Evolutionary conservation across 1,139 yeast genomes (phyloP), one percentile per base, ranked within the genome.

Genomic region (Hansenula lynferdii): DNA sequence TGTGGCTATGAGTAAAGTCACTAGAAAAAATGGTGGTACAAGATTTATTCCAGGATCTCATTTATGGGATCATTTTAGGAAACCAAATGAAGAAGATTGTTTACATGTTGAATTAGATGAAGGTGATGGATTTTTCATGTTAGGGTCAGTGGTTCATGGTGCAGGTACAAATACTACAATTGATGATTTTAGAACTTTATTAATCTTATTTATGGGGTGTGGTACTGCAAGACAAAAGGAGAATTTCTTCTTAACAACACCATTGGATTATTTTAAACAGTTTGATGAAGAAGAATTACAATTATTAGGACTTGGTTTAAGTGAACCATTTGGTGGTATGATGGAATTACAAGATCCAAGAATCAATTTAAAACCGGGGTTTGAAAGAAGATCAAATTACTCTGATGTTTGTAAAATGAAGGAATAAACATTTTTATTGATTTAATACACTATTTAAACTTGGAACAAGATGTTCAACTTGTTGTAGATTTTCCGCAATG

Each of bases 51-150:
- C 59, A 8, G 56, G 56, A 9, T 53, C 57, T 12, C 60, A 55
- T 42, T 41, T 49, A 26, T 55, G 58, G 57, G 61, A 56, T 32
- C 57, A 52, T 32, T 49, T 46, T 20, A 49, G 60, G 30, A 41
- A 49, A 16, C 62, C 62, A 4, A 35, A 40, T 10, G 48, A 51
- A 14, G 51, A 53, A n/a, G 50, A 54, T 19, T 47, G 49, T 31
- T 37, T 50, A 17, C 48, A 55, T 28, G 56, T 53, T 18, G 62
- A 57, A 38, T 37, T 58, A 36, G 57, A 57, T 17, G 46, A 48
- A 27, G 63, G 63, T 25, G 63, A 58, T 41, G 53, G 53, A 11
- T 53, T 56, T 31, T 56, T 58, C 39, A 54, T 58, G 59, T 45
- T 58, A 26, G 61, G 51, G 7, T 55, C 62, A 1, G 45, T 54